These are phyloP conservation scores for Podaxis sp. DNA, from an alignment of 768 basidiomycete genomes.

Conservation along the genomic window DNA sequence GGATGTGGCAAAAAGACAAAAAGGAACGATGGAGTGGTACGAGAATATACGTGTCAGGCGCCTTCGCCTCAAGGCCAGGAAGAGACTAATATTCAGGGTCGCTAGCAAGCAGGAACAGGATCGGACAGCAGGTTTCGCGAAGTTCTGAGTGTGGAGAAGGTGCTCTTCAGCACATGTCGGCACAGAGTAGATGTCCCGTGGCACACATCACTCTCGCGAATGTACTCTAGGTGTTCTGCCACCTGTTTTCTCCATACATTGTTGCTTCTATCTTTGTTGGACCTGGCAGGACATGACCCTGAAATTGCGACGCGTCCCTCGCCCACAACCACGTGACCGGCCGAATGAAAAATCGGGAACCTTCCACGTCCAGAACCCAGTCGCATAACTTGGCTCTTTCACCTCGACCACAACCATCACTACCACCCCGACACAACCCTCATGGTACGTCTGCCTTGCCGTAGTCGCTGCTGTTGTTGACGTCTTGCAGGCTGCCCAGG, in stretches of 20 bases:
- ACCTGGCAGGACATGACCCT: not conserved
- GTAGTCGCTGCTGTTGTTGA: not conserved
- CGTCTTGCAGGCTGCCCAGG: slow-evolving; percentile 66
- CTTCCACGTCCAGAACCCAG: not conserved
- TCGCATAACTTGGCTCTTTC: not conserved
- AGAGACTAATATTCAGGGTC: not conserved
- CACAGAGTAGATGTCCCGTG: not conserved
- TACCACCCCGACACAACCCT: not conserved
- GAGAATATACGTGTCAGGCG: not conserved
- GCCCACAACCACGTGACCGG: slow-evolving; percentile 9
- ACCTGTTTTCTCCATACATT: not conserved
- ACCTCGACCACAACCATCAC: not conserved
- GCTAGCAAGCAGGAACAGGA: not conserved
- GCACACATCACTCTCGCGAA: not conserved
- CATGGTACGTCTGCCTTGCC: not conserved
- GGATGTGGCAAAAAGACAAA: not conserved
- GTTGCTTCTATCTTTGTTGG: not conserved
- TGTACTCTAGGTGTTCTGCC: not conserved
- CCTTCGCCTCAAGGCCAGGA: not conserved
- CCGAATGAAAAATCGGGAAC: slow-evolving; percentile 8
- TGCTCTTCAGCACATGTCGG: not conserved
- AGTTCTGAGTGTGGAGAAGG: not conserved
- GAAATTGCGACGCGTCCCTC: slow-evolving; percentile 6
- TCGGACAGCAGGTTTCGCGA: not conserved
- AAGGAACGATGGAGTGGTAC: not conserved